A percentile compares a stretch with the other conserved stretches of the same genome.
These are phyloP conservation scores for Tetrahymena elliotti DNA, from an alignment of 73 alveolate genomes.

Conservation along the genomic window DNA sequence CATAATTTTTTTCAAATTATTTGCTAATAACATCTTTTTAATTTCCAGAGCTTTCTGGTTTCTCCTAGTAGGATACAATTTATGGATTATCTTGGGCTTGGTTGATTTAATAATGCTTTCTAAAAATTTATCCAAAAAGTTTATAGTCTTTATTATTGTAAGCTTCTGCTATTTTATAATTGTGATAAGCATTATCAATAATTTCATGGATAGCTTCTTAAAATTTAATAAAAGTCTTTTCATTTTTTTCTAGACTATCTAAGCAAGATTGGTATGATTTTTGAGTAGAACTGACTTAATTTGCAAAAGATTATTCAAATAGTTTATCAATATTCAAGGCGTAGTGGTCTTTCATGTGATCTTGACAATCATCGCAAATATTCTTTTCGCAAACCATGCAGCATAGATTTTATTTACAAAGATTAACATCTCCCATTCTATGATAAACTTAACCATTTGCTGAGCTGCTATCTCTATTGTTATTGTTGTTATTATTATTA, in stretches of 20 bases:
- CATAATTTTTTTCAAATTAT: neutral
- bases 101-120: neutral
- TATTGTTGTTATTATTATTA: neutral
- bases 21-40: neutral
- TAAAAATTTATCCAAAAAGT: neutral
- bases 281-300: neutral
- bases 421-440: neutral
- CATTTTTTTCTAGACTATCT: neutral
- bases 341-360: neutral
- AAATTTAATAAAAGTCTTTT: neutral
- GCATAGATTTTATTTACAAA: neutral
- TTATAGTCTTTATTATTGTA: neutral
- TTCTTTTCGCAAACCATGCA: neutral
- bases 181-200: neutral
- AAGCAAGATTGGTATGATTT: neutral
- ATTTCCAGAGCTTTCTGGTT: neutral
- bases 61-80: neutral
- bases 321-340: neutral
- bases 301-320: neutral
- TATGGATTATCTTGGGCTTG: neutral
- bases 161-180: neutral
- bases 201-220: neutral
- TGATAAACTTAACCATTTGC: neutral
- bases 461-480: neutral
- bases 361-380: neutral